Conservation (phyloP, 768 basidiomycete genomes). For the Panellus pusillus region DNA sequence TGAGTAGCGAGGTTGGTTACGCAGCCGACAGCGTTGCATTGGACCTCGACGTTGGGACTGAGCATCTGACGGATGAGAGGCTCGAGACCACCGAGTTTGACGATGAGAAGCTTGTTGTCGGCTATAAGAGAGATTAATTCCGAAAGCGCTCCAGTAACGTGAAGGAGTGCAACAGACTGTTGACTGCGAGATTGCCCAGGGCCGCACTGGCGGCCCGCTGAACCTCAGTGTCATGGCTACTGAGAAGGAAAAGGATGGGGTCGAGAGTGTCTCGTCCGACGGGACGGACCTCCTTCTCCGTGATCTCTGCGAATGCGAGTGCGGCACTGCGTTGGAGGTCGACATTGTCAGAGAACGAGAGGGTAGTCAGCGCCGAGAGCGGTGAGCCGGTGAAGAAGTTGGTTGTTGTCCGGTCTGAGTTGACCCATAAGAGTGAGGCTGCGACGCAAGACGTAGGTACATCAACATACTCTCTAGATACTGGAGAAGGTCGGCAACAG, state of each 20-base stretch:
- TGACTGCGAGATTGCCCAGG: constrained; percentile 95
- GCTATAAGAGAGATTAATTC: constrained; percentile 47
- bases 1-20: constrained; percentile 98
- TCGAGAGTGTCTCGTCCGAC: constrained; percentile 97
- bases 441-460: background rate
- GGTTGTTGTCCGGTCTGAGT: constrained; percentile 90
- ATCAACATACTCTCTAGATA: constrained; percentile 88
- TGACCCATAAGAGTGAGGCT: constrained; percentile 5
- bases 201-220: constrained; percentile 98
- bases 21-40: constrained; percentile 99
- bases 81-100: constrained; percentile 95
- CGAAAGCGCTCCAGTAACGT: constrained; percentile 10
- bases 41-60: constrained; percentile 97
- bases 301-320: constrained; percentile 98
- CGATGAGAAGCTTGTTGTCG: constrained; percentile 98
- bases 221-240: constrained; percentile 97
- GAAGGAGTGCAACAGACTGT: constrained; percentile 63
- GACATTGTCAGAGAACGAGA: constrained; percentile 98
- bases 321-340: constrained; percentile 98
- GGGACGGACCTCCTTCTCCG: constrained; percentile 97
- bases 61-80: constrained; percentile 99
- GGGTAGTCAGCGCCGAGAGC: constrained; percentile 89
- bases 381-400: constrained; percentile 97
- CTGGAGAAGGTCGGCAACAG: constrained; percentile 95
- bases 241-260: constrained; percentile 94